Conservation (phyloP, 2,329 filamentous ascomycete genomes). For the Aspergillus persii region DNA sequence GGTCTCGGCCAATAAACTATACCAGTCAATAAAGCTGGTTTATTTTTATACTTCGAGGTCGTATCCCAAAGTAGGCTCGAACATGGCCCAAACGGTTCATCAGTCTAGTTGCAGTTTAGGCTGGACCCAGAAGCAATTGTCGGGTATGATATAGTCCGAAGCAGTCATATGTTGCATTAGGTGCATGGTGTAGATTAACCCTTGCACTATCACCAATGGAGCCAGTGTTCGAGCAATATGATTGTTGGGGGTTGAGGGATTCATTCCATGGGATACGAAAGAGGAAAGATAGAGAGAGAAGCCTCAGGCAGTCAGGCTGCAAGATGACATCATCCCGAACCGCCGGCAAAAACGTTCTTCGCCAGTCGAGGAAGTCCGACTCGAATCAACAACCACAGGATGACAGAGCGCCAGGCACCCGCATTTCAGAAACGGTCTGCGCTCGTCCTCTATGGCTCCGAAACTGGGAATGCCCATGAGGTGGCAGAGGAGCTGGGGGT, state of each 20-base stretch:
- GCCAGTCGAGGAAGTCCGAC: not conserved
- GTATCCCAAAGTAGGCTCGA: not conserved
- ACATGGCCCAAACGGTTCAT: not conserved
- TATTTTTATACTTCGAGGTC: not conserved
- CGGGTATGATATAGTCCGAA: not conserved
- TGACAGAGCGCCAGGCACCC: slow-evolving; percentile 21
- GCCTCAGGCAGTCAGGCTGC: not conserved
- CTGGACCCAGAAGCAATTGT: not conserved
- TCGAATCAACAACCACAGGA: slow-evolving; percentile 17
- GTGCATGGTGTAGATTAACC: not conserved
- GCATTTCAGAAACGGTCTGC: slow-evolving; percentile 43
- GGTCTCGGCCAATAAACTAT: not conserved
- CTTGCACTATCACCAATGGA: not conserved
- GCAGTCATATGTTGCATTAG: not conserved
- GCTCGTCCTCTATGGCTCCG: slow-evolving; percentile 85
- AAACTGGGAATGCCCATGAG: slow-evolving; percentile 93
- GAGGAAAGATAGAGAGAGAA: not conserved
- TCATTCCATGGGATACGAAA: not conserved
- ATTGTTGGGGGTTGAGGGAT: not conserved
- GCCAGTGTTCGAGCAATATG: not conserved
- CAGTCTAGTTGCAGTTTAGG: not conserved
- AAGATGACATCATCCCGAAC: slow-evolving; percentile 31
- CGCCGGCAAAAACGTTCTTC: slow-evolving; percentile 12
- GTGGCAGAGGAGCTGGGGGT: slow-evolving; percentile 80
- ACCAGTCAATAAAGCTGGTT: no score